A percentile compares a stretch with the other conserved stretches of the same genome.
These are phyloP conservation scores for Talaromyces sp. DNA, from an alignment of 2,329 filamentous ascomycete genomes.

Conservation along the genomic window DNA sequence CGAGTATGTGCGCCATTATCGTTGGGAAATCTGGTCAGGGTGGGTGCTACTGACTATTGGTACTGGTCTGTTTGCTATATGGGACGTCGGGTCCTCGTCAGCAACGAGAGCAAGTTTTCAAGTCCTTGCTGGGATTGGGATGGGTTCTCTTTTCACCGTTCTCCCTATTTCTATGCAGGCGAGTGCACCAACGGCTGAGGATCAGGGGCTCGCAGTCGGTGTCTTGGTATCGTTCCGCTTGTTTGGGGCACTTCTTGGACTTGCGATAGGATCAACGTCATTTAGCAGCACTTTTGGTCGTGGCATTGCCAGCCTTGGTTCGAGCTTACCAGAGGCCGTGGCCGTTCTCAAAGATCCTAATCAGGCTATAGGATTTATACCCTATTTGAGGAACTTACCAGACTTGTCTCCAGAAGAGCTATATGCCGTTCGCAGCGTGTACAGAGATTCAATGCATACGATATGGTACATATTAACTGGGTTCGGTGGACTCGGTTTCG, in stretches of 20 bases:
- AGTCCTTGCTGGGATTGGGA: conserved; percentile 18
- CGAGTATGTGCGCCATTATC: conserved; percentile 38
- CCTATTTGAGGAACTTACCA: background rate
- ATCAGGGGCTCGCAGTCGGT: conserved; percentile 13
- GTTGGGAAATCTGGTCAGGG: conserved; percentile 10
- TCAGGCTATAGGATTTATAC: conserved; percentile 8
- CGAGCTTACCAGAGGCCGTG: background rate
- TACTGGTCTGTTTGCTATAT: conserved; percentile 37
- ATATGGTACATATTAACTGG: conserved; percentile 10
- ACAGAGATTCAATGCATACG: background rate
- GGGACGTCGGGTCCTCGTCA: conserved; percentile 36
- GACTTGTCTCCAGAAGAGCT: background rate
- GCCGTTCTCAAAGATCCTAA: background rate
- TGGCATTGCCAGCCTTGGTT: background rate
- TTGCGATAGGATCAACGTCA: conserved; percentile 1
- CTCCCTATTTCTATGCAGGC: conserved; percentile 14
- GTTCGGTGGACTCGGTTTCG: background rate
- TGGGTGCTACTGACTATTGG: conserved; percentile 33
- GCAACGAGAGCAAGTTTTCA: background rate
- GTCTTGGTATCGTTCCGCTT: conserved; percentile 24
- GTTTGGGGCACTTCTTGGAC: conserved; percentile 11
- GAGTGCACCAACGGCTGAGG: background rate
- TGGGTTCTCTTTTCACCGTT: conserved; percentile 9
- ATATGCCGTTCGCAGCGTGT: background rate
- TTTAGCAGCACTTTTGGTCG: conserved; percentile 22